Conservation (phyloP, 768 basidiomycete genomes). For the Trametes coccinea region DNA sequence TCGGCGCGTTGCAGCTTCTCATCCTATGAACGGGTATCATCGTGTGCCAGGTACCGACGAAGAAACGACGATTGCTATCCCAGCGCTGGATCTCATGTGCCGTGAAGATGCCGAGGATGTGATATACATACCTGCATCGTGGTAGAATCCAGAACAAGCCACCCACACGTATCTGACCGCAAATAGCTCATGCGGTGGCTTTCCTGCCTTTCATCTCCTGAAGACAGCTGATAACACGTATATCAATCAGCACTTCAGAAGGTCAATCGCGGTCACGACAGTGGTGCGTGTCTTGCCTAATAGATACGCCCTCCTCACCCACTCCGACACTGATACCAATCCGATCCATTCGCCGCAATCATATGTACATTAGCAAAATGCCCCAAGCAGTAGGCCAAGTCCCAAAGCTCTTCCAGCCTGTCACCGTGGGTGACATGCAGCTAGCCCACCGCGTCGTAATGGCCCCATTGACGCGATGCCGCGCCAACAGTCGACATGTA, state of each 20-base stretch:
- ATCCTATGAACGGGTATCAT: too few relatives aligned
- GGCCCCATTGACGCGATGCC: slow-evolving; percentile 38
- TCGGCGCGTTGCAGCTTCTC: too few relatives aligned
- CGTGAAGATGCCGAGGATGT: background rate
- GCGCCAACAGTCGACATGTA: slow-evolving; percentile 30
- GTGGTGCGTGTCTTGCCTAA: too few relatives aligned
- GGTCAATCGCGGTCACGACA: too few relatives aligned
- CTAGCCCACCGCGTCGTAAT: slow-evolving; percentile 40
- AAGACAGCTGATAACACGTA: background rate
- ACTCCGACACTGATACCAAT: background rate
- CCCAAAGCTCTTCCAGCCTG: slow-evolving; percentile 34
- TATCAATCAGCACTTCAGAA: too few relatives aligned
- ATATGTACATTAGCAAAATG: background rate
- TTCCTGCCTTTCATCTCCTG: background rate
- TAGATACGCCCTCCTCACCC: too few relatives aligned
- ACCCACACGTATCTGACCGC: too few relatives aligned
- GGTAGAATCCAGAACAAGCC: too few relatives aligned
- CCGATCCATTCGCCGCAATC: too few relatives aligned
- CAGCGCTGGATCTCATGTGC: background rate
- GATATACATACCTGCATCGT: too few relatives aligned
- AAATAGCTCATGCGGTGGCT: background rate
- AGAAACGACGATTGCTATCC: too few relatives aligned
- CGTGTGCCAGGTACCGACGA: too few relatives aligned
- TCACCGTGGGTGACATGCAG: slow-evolving; percentile 31
- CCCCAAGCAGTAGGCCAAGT: background rate